Evolutionary conservation across 352 stramenopile species (phyloP).

Genomic region (Phytophthora rubi): DNA sequence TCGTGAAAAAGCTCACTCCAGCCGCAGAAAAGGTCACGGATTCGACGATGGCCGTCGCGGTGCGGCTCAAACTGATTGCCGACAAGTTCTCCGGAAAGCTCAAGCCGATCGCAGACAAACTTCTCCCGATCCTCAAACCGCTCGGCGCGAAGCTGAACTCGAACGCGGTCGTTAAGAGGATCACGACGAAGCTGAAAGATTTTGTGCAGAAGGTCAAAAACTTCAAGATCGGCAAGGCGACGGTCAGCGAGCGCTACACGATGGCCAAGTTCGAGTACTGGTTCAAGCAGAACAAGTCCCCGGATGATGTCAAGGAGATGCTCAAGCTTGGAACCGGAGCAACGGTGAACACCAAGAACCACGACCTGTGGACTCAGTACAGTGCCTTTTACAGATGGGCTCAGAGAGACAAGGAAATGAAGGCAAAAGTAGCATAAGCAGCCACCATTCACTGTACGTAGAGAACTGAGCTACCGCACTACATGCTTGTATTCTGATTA

Average conservation of each 20-base stretch:
- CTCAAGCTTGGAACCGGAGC: constrained; percentile 20
- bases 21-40: constrained; percentile 16
- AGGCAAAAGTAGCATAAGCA: constrained; percentile 4
- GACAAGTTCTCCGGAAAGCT: constrained; percentile 28
- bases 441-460: too few relatives aligned
- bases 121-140: constrained; percentile 27
- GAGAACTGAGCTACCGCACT: too few relatives aligned
- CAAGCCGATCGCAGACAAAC: constrained; percentile 25
- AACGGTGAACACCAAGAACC: constrained; percentile 23
- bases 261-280: constrained; percentile 32
- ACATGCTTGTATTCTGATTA: too few relatives aligned
- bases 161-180: constrained; percentile 5
- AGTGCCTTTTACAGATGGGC: constrained; percentile 16
- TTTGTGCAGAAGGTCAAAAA: constrained; percentile 29
- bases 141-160: constrained; percentile 20
- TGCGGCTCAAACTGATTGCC: constrained; percentile 21
- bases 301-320: constrained; percentile 24
- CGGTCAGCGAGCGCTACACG: constrained; percentile 20
- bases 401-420: constrained; percentile 20
- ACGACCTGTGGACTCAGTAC: constrained; percentile 27
- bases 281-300: constrained; percentile 28
- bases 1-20: constrained; percentile 16
- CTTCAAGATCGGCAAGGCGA: constrained; percentile 15
- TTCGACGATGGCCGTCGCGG: constrained; percentile 17
- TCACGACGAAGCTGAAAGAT: constrained; percentile 13